A percentile compares a stretch with the other conserved stretches of the same genome.
Conservation (phyloP, 2,329 filamentous ascomycete genomes). For the Colletotrichum magnum region DNA sequence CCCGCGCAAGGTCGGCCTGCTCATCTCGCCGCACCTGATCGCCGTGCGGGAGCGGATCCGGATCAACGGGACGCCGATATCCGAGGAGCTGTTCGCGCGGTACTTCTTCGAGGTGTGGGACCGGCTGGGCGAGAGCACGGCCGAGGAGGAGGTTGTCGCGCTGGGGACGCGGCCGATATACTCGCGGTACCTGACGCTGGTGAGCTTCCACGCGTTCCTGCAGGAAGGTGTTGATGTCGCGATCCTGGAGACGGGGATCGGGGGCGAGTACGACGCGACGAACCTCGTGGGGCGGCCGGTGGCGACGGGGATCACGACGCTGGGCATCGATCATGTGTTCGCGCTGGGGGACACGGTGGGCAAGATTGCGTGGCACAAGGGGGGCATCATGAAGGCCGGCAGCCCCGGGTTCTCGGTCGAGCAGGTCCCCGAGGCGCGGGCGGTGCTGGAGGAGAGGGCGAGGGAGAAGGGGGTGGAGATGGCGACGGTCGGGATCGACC, state of each 20-base stretch:
- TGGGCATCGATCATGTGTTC: slow-evolving; percentile 88
- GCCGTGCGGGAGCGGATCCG: slow-evolving; percentile 88
- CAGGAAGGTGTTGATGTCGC: slow-evolving; percentile 82
- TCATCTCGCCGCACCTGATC: slow-evolving; percentile 88
- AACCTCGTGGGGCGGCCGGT: slow-evolving; percentile 75
- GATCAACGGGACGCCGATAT: slow-evolving; percentile 80
- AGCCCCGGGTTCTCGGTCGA: slow-evolving; percentile 55
- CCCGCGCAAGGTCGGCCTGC: slow-evolving; percentile 75
- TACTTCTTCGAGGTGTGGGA: slow-evolving; percentile 93
- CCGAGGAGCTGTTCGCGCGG: slow-evolving; percentile 76
- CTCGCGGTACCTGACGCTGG: slow-evolving; percentile 90
- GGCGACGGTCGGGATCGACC: slow-evolving; percentile 26
- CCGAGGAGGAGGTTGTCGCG: slow-evolving; percentile 62
- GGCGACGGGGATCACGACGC: slow-evolving; percentile 80
- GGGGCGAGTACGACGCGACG: slow-evolving; percentile 93
- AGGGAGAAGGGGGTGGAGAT: slow-evolving; percentile 61
- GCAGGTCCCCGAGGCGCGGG: slow-evolving; percentile 53
- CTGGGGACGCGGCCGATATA: slow-evolving; percentile 85
- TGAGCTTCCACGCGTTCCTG: slow-evolving; percentile 89
- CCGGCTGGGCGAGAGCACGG: slow-evolving; percentile 59
- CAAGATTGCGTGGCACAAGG: slow-evolving; percentile 92
- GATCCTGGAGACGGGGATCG: slow-evolving; percentile 93
- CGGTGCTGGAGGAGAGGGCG: slow-evolving; percentile 73
- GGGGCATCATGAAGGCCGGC: slow-evolving; percentile 83
- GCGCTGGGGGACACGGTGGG: slow-evolving; percentile 85